Conservation (phyloP, 805 yeast species). For the Yamadazyma olivae region DNA sequence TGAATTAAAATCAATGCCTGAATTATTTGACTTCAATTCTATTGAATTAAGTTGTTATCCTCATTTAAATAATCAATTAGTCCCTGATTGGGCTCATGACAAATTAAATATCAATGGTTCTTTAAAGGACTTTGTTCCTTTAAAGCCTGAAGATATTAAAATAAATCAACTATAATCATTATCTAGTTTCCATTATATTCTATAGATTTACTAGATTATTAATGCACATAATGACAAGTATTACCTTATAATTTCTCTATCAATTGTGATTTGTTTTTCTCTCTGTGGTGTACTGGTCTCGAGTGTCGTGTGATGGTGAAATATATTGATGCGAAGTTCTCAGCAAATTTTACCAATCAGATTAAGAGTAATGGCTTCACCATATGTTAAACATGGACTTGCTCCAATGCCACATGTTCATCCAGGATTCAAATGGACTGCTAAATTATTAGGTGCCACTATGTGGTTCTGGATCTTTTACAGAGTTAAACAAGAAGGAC, state of each 20-base stretch:
- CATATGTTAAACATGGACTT: conserved; percentile 53
- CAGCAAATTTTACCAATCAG: conserved; percentile 9
- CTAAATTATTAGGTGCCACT: conserved; percentile 74
- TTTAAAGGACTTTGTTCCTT: conserved; percentile 12
- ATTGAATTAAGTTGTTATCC: conserved; percentile 50
- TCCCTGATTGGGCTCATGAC: conserved; percentile 36
- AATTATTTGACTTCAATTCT: conserved; percentile 49
- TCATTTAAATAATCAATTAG: conserved; percentile 31
- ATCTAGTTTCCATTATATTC: not conserved
- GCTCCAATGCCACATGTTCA: conserved; percentile 67
- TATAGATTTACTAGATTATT: conserved; percentile 1
- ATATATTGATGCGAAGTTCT: too few relatives aligned
- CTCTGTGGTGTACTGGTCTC: too few relatives aligned
- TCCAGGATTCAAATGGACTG: conserved; percentile 52
- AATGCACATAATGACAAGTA: conserved; percentile 1
- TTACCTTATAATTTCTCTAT: not conserved
- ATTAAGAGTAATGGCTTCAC: conserved; percentile 35
- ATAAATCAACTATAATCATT: conserved; percentile 7
- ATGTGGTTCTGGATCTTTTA: conserved; percentile 89
- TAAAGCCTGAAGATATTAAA: conserved; percentile 9
- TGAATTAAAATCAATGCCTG: conserved; percentile 44
- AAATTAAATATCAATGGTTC: conserved; percentile 11
- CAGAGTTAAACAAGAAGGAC: conserved; percentile 71
- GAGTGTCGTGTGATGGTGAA: too few relatives aligned
- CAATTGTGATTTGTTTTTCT: too few relatives aligned